phyloP scores from a whole-genome alignment of 345 rosid genomes.

The Salix viminalis region DNA sequence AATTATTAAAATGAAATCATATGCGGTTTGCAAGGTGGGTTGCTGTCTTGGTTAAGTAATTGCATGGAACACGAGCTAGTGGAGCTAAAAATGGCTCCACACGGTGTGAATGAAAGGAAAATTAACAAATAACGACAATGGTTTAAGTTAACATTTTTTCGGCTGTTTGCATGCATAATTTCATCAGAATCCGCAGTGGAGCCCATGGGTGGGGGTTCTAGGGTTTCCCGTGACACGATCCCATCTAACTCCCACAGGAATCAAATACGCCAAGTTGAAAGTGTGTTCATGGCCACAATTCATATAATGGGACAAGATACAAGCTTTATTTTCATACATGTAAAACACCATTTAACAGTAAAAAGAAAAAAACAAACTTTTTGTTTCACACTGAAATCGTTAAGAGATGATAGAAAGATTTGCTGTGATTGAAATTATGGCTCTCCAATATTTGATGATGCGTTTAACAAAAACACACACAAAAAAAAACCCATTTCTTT shows the following conservation, averaged over 20 bases:
- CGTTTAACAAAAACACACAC: not conserved
- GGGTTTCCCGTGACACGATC: conserved; percentile 14
- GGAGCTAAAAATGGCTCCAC: conserved; percentile 11
- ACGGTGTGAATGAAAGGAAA: conserved; percentile 25
- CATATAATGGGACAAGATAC: not conserved
- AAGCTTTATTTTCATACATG: not conserved
- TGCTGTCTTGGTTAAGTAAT: conserved; percentile 16
- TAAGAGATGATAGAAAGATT: not conserved
- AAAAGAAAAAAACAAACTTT: no score
- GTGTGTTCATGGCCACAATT: not conserved
- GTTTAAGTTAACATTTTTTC: not conserved
- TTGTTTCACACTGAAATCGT: no score
- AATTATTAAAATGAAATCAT: not conserved
- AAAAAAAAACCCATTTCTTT: no score
- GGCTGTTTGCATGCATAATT: not conserved
- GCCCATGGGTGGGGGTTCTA: conserved; percentile 8
- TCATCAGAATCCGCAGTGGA: conserved; percentile 15
- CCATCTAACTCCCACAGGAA: conserved; percentile 5
- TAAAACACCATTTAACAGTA: not conserved
- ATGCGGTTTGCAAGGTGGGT: not conserved
- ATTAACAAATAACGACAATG: conserved; percentile 9
- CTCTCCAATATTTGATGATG: not conserved
- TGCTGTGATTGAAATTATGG: not conserved
- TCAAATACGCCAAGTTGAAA: conserved; percentile 10
- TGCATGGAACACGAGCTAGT: not conserved